phyloP scores from a whole-genome alignment of 768 basidiomycete genomes.

The Suillus luteus region DNA sequence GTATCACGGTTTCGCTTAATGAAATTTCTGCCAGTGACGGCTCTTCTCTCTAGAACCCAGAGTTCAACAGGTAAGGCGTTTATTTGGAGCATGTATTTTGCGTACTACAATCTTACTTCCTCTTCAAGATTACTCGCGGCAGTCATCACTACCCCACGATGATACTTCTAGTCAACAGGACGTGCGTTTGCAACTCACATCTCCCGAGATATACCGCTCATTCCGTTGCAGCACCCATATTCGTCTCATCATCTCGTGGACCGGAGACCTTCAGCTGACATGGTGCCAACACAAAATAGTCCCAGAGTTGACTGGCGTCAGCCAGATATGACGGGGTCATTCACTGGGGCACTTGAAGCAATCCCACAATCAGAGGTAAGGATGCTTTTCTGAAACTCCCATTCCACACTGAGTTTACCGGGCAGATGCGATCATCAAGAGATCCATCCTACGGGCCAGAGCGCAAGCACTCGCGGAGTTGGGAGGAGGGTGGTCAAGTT shows the following conservation, averaged over 20 bases:
- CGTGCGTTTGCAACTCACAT: slow-evolving; percentile 29
- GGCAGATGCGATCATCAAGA: slow-evolving; percentile 40
- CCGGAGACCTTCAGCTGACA: slow-evolving; percentile 33
- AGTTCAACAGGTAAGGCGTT: slow-evolving; percentile 32
- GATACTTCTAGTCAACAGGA: slow-evolving; percentile 35
- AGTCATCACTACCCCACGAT: slow-evolving; percentile 33
- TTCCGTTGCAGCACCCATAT: slow-evolving; percentile 26
- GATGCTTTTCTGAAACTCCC: slow-evolving; percentile 17
- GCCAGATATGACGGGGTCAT: slow-evolving; percentile 33
- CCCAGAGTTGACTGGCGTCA: slow-evolving; percentile 38
- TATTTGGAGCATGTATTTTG: slow-evolving; percentile 12
- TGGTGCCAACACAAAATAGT: slow-evolving; percentile 35
- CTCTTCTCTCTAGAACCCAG: slow-evolving; percentile 38
- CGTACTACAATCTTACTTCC: slow-evolving; percentile 21
- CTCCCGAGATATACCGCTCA: slow-evolving; percentile 23
- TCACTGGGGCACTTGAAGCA: slow-evolving; percentile 29
- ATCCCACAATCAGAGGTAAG: slow-evolving; percentile 38
- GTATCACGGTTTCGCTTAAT: slow-evolving; percentile 2
- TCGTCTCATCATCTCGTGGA: slow-evolving; percentile 36
- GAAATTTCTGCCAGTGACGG: slow-evolving; percentile 32
- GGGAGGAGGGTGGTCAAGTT: slow-evolving; percentile 53
- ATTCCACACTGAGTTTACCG: slow-evolving; percentile 33
- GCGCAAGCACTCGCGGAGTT: slow-evolving; percentile 64
- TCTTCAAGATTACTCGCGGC: slow-evolving; percentile 35
- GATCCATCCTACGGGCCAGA: slow-evolving; percentile 38